Evolutionary conservation across 2,329 filamentous ascomycete species (phyloP).

Genomic region (Aureobasidium subglaciale): DNA sequence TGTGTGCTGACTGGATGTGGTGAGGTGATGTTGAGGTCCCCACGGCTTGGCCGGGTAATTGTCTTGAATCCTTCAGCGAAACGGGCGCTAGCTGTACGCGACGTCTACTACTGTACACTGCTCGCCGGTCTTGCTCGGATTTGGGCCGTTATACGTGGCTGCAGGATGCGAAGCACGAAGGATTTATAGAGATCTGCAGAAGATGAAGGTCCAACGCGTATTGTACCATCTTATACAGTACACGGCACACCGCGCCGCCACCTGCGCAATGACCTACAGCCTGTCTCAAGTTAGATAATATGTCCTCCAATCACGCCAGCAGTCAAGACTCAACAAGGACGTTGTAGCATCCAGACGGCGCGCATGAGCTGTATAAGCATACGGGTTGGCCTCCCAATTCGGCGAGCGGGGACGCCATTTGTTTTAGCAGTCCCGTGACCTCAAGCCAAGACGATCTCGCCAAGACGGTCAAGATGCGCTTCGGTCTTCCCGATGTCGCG

Average conservation of each 20-base stretch:
- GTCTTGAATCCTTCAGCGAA: neutral
- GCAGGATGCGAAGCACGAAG: neutral
- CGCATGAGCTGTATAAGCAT: too few species aligned
- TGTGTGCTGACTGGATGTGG: too few species aligned
- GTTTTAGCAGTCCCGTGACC: too few species aligned
- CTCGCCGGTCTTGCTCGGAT: neutral
- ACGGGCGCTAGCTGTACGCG: conserved; percentile 1
- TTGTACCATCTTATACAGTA: neutral
- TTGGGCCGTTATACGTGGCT: neutral
- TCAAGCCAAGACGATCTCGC: too few species aligned
- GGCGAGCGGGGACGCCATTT: too few species aligned
- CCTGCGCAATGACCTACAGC: neutral
- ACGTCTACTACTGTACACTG: neutral
- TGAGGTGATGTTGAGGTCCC: neutral
- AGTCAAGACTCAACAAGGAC: too few species aligned
- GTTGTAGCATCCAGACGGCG: too few species aligned
- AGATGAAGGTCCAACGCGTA: neutral
- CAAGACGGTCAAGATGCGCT: neutral
- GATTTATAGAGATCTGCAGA: neutral
- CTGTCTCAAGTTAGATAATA: neutral
- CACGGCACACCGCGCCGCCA: neutral
- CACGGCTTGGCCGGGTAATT: neutral
- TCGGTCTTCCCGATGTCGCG: neutral
- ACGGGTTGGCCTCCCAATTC: too few species aligned
- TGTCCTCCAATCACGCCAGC: too few species aligned